Base-by-base conservation (phyloP, 768 basidiomycete genomes). In the Rhodotorula diobovata region DNA sequence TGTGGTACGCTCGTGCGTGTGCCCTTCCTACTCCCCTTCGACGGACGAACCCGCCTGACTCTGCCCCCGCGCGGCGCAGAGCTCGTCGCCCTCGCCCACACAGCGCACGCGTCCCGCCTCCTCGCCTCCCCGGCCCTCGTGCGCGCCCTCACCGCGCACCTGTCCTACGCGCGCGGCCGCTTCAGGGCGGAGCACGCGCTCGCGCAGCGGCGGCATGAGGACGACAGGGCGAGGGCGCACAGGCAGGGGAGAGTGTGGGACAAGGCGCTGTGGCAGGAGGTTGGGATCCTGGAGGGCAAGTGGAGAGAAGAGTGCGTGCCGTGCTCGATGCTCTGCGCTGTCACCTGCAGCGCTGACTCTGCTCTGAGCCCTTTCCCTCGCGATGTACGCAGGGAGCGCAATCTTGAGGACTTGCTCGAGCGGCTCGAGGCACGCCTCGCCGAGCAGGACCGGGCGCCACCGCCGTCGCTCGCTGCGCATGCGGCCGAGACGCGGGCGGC, bases 41-140 rank as follows among this genome's bases (percentile, higher is more conserved):
- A 9, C 61, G 53, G 23, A 39, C 23, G 11, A 16, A 2, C 30
- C 8, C 30, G n/a, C n/a, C 28, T n/a, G 5, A 12, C 51, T n/a
- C 54, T 16, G 4, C n/a, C 14, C 37, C 20, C 15, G 18, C 25
- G 20, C 1, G n/a, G 8, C 23, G 28, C 63, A 64, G 63, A 64
- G 32, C 14, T 56, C 63, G 30, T 64, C 63, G 54, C 56, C 10
- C 45, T 64, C 43, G 39, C 54, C 23, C n/a, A 23, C 30, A 37
- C 35, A 43, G 10, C 11, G 39, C 39, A 18, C 54, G 0, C 25
- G 21, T 55, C 43, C 16, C 11, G 20, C 30, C 10, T 6, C 23
- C 23, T 64, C 32, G 18, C 34, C 41, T 41, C 54, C 1, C 51
- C 39, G 0, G 6, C 1, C 21, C 3, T 55, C 39, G 41, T 37